A percentile compares a stretch with the other conserved stretches of the same genome.
These are phyloP conservation scores for Cladosporium sp. DNA, from an alignment of 2,329 filamentous ascomycete genomes.

Conservation along the genomic window DNA sequence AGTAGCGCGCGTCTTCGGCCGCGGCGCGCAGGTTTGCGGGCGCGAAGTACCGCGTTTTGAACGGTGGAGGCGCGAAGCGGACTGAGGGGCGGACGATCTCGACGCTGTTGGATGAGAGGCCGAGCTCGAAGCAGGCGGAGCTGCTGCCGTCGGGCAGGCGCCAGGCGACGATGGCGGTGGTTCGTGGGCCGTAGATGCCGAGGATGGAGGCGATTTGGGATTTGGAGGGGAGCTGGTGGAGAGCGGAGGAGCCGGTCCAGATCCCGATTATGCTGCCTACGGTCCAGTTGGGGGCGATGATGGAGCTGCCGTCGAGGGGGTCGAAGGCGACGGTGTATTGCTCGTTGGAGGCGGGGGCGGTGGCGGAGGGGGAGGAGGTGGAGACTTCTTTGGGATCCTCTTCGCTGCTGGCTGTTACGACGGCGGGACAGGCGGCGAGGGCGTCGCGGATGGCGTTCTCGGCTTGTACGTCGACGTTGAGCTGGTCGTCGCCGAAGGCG, in stretches of 20 bases:
- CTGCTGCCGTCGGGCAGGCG: slow-evolving; percentile 36
- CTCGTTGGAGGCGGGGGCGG: slow-evolving; percentile 31
- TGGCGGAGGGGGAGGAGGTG: slow-evolving; percentile 35
- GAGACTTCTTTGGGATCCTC: slow-evolving; percentile 44
- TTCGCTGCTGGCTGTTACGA: slow-evolving; percentile 52
- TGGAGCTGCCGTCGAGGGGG: slow-evolving; percentile 58
- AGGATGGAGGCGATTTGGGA: slow-evolving; percentile 31
- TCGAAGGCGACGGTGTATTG: slow-evolving; percentile 57
- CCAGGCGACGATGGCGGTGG: slow-evolving; percentile 48
- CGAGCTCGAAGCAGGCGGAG: slow-evolving; percentile 48
- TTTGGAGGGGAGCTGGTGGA: slow-evolving; percentile 18
- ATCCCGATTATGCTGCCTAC: slow-evolving; percentile 54
- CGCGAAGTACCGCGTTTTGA: slow-evolving; percentile 53
- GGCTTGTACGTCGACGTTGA: slow-evolving; percentile 52
- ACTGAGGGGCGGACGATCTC: slow-evolving; percentile 41
- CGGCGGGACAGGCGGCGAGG: slow-evolving; percentile 39
- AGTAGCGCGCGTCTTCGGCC: slow-evolving; percentile 46
- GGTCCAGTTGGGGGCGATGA: slow-evolving; percentile 37
- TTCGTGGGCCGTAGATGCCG: slow-evolving; percentile 30
- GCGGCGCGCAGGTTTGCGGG: slow-evolving; percentile 57
- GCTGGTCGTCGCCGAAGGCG: slow-evolving; percentile 53
- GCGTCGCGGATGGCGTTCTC: slow-evolving; percentile 45
- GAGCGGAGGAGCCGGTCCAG: slow-evolving; percentile 35
- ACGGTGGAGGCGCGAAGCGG: slow-evolving; percentile 33
- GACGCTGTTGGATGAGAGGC: slow-evolving; percentile 24